Base-by-base conservation (phyloP, 345 rosid species). In the Lumnitzera littorea region DNA sequence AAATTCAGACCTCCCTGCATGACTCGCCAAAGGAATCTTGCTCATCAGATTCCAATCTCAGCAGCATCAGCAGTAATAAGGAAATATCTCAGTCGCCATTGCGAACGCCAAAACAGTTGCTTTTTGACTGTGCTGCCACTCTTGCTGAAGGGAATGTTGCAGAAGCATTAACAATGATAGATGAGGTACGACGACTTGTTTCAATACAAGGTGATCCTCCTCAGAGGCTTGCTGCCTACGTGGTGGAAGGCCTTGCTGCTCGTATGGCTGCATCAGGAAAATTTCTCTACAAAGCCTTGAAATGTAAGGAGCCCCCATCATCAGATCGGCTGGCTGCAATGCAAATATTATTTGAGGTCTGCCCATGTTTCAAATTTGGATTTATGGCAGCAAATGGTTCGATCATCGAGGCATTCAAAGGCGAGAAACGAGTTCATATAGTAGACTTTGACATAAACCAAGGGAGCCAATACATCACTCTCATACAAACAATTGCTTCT, bases 231-330 rank as follows among this genome's bases (percentile, higher is more conserved):
- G 97, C 99, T 1, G 99, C 99, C 49, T 94, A 94, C 83, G 90
- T 90, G 97, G 89, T 88, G 6, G 99, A 94, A 83, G 97, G 99
- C 56, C 82, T 94, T 64, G 99, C 95, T 17, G 99, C 99, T 54
- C 84, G 91, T 51, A 79, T 94, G 87, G 95, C 97, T 68, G 75
- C 82, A 46, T 90, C 99, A 23, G 99, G 99, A 20, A 94, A 79
- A 62, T 83, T 65, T 56, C 85, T 94, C 14, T 94, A 94, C 71
- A 88, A 71, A 76, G 83, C 99, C 60, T 72, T 94, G 64, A 94
- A 80, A 76, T 94, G 99, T 83, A 94, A 94, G 75, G 99, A 90
- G 73, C 96, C 99, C 64, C 99, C 99, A 62, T 80, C 96, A 17
- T 78, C 78, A 46, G 97, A 94, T 68, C 82, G 97, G 75, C 95